Evolutionary conservation across 1,284 basidiomycete species (phyloP), one percentile per base, ranked within the genome.

Genomic region (Heterobasidion annosum): DNA sequence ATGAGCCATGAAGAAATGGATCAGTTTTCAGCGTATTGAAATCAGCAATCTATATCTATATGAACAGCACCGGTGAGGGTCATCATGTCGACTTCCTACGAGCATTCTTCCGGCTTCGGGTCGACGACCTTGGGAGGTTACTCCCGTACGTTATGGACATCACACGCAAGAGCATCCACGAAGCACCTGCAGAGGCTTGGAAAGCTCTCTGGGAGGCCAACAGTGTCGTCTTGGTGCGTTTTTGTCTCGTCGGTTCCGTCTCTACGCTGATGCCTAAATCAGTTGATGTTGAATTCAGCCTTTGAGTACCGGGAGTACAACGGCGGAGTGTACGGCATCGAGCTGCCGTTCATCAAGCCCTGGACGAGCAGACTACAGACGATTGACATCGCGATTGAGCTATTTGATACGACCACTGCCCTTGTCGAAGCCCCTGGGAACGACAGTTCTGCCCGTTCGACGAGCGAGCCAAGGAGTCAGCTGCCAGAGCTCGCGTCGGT

Each of bases 311-410:
- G 93, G 35, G 77, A 82, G 49, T 82, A 85, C 59, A 85, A 89
- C 59, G 65, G 78, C 3, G 76, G 76, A 3, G 76, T 87, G 6
- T 99, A 98, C 66, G 90, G 89, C 32, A 74, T 98, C 51, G 75
- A 82, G 12, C 71, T 78, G 35, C 85, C 85, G 0, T 82, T 86
- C 73, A 75, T 81, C 54, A 82, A 88, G 60, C 82, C 91, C 1
- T 99, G 96, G 96, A 92, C 93, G 2, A 92, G 83, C 65, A 76
- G 76, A 60, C 73, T 79, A 7, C 68, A 71, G 0, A 69, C 91
- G 48, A 80, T 97, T 54, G 83, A 91, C 50, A 75, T 85, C 25
- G 70, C 92, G 2, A 76, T 88, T 46, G 77, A 78, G 48, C 76
- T 95, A 18, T 95, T 94, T 64, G 79, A 85, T 52, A 68, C 79